Evolutionary conservation across 352 stramenopile genomes (phyloP), one percentile per base, ranked within the genome.

Genomic region (Elongisporangium senticosum): DNA sequence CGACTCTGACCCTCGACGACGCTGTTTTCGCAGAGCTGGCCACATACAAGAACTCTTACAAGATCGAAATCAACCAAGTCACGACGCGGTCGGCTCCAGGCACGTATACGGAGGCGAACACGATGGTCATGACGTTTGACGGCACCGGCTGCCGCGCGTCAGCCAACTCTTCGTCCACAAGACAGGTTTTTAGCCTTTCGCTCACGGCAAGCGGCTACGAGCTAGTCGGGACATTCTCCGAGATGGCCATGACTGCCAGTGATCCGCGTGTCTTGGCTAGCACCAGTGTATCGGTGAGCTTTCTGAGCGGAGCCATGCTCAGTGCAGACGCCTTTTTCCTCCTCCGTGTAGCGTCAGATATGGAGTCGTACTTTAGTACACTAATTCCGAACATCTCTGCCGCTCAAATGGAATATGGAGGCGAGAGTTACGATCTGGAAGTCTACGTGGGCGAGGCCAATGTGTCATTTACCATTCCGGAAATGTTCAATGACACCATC

Each of bases 381-480:
- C 60, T 90, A 33, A 89, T 93, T 52, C 47, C n/a, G 21, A 71
- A 79, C 39, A 70, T 93, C 0, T 69, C 58, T 3, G 71, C 70
- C 21, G 80, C 81, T 1, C 67, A 52, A 0, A 75, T 93, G 70
- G 15, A 70, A 22, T 53, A 78, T 43, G 59, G 62, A 7, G 58
- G 58, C 7, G 28, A 62, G n/a, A 51, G 71, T 1, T 57, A 84
- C 17, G 66, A 67, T 14, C 58, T 93, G 53, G 67, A 77, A 0
- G 55, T 90, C 17, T 76, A 60, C 28, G 65, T 90, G 24, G 77
- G 79, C 1, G 53, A 56, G 0, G 82, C 71, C 3, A 93, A 90
- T 53, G 64, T 93, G 40, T 90, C 81, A 20, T 90, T 93, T 55
- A 83, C 68, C n/a, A 83, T 93, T 39, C 83, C 83, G 0, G 62